Conservation (phyloP, 1,284 basidiomycete species). For the Cutaneotrichosporon dermatis region DNA sequence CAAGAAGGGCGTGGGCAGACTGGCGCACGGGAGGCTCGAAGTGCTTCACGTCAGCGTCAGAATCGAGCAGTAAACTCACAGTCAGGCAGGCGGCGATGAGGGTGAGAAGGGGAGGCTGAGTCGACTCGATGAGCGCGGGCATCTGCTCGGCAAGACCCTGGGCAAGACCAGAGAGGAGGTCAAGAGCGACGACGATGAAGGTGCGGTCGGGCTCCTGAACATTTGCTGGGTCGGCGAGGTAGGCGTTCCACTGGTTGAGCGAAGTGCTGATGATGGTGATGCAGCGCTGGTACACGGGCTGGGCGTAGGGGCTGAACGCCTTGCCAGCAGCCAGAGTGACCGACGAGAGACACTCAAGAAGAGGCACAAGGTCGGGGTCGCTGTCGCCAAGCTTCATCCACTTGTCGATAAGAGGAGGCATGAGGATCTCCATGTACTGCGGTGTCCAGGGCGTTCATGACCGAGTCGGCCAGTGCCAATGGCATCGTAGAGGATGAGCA, state of each 20-base stretch:
- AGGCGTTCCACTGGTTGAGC: slow-evolving; percentile 68
- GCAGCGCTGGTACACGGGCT: slow-evolving; percentile 90
- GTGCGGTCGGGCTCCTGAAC: slow-evolving; percentile 89
- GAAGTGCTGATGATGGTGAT: slow-evolving; percentile 76
- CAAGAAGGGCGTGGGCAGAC: slow-evolving; percentile 93
- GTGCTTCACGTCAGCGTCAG: slow-evolving; percentile 53
- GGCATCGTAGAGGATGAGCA: slow-evolving; percentile 96
- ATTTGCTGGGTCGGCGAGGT: slow-evolving; percentile 60
- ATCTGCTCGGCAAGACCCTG: slow-evolving; percentile 84
- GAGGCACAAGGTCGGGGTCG: slow-evolving; percentile 87
- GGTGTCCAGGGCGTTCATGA: slow-evolving; percentile 83
- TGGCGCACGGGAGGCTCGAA: slow-evolving; percentile 92
- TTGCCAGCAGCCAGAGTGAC: slow-evolving; percentile 93
- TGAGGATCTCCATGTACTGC: slow-evolving; percentile 85
- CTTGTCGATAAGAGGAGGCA: slow-evolving; percentile 87
- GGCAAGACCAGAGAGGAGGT: slow-evolving; percentile 89
- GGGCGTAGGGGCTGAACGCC: slow-evolving; percentile 84
- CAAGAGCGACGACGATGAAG: slow-evolving; percentile 93
- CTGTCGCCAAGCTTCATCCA: slow-evolving; percentile 87
- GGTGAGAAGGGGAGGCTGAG: slow-evolving; percentile 70
- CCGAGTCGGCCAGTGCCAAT: slow-evolving; percentile 98
- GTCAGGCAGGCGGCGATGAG: slow-evolving; percentile 80
- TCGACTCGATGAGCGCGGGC: slow-evolving; percentile 63
- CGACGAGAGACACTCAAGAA: slow-evolving; percentile 95
- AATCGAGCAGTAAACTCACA: slow-evolving; percentile 31